Evolutionary conservation across 129 eudicot species (phyloP), one percentile per base, ranked within the genome.

Genomic region (Flaveria sonorensis): DNA sequence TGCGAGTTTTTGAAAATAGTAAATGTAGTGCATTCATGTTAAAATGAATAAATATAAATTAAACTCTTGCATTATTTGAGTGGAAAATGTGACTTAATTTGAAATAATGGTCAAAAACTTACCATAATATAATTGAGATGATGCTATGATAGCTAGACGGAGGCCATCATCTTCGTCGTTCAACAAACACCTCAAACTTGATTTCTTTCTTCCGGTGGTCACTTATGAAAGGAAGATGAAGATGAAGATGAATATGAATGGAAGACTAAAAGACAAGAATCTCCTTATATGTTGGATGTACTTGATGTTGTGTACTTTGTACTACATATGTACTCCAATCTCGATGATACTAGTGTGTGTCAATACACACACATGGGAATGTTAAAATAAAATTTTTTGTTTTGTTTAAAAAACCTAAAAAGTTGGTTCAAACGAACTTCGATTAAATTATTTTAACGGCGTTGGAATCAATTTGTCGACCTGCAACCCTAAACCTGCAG

Each of bases 101-200:
- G 53, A n/a, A 53, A 53, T 53, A 0, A 19, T 20, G 30, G 28
- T n/a, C 12, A 7, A 53, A 57, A 57, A 57, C 32, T 20, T 7
- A 57, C 64, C 32, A 19, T 55, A 36, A 36, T 5, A 36, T 36
- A 32, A 32, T 32, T 32, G 6, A 30, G 6, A 3, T 30, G 36
- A 26, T 4, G 16, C n/a, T 8, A 53, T 18, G 23, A 18, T 45
- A 45, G 24, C 6, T 13, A 48, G 18, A 13, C 53, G 0, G 53
- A 3, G 2, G 10, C 19, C 42, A 4, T 62, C 6, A 13, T 18
- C 75, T 71, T 71, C 75, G 75, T 71, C 63, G 75, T 71, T 71
- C 75, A 71, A 71, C 62, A 71, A 71, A 71, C 75, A 71, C 63
- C 23, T 50, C 75, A 71, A 51, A 71, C 75, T 50, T 50, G 62